phyloP scores from a whole-genome alignment of 805 yeast genomes.

The Lipomyces yamanashiensis region DNA sequence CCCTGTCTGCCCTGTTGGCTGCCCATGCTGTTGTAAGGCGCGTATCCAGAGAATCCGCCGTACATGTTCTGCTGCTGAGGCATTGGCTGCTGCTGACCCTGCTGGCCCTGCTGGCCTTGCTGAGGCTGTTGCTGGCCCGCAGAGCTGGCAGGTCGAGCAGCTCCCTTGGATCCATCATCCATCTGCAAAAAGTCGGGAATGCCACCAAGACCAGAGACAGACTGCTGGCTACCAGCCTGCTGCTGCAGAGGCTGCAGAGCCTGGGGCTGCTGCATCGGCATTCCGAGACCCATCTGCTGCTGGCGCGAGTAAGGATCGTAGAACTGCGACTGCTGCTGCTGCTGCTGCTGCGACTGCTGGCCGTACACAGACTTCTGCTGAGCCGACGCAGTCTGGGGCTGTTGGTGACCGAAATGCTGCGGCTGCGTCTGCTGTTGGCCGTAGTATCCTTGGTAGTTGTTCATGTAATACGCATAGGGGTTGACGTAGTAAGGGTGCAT shows the following conservation, averaged over 20 bases:
- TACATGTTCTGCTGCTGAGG: slow-evolving; percentile 35
- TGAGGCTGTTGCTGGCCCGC: slow-evolving; percentile 26
- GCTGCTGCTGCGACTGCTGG: slow-evolving; percentile 33
- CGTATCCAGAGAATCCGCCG: slow-evolving; percentile 34
- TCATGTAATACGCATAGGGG: slow-evolving; percentile 39
- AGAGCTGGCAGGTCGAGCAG: slow-evolving; percentile 23
- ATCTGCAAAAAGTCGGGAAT: slow-evolving; percentile 38
- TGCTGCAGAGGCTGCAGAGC: slow-evolving; percentile 21
- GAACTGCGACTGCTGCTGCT: slow-evolving; percentile 20
- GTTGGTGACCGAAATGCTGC: slow-evolving; percentile 28
- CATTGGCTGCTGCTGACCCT: slow-evolving; percentile 29
- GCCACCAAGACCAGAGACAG: slow-evolving; percentile 34
- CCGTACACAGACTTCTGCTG: slow-evolving; percentile 34
- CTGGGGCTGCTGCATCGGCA: slow-evolving; percentile 13
- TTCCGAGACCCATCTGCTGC: slow-evolving; percentile 19
- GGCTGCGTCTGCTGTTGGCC: slow-evolving; percentile 36
- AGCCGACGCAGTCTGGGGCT: slow-evolving; percentile 4
- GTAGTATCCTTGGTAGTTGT: slow-evolving; percentile 37
- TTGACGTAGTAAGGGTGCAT: slow-evolving; percentile 38
- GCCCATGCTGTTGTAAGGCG: slow-evolving; percentile 30
- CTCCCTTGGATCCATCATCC: slow-evolving; percentile 30
- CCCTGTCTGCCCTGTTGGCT: slow-evolving; percentile 36
- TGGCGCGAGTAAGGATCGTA: slow-evolving; percentile 24
- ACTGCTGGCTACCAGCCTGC: slow-evolving; percentile 5
- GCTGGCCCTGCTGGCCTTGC: slow-evolving; percentile 29